Evolutionary conservation across 768 basidiomycete genomes (phyloP).

Genomic region (Hygrocybe punicea): DNA sequence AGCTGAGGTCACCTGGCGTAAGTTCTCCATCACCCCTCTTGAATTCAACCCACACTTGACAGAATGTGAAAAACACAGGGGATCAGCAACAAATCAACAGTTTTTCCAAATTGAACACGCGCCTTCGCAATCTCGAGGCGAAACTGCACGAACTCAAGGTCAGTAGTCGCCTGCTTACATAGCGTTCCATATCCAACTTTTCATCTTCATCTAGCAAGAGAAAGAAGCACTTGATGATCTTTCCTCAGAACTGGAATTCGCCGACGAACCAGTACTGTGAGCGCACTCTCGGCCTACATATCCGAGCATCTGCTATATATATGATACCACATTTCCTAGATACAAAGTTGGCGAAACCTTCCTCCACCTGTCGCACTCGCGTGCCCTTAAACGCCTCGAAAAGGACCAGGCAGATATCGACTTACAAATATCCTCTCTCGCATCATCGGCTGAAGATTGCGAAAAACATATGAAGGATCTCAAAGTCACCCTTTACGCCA

Average conservation of each 20-base stretch:
- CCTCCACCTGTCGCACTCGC: conserved; percentile 66
- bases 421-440: conserved; percentile 49
- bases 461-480: conserved; percentile 76
- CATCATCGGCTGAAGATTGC: conserved; percentile 56
- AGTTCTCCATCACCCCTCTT: conserved; percentile 16
- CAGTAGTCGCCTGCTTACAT: background rate
- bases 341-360: conserved; percentile 92
- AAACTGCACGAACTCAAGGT: conserved; percentile 75
- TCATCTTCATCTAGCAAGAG: conserved; percentile 72
- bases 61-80: conserved; percentile 36
- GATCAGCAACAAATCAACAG: conserved; percentile 89
- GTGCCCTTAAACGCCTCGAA: conserved; percentile 69
- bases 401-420: conserved; percentile 62
- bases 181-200: conserved; percentile 7
- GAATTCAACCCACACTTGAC: conserved; percentile 8
- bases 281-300: conserved; percentile 23
- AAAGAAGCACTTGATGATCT: conserved; percentile 94
- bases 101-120: conserved; percentile 87
- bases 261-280: conserved; percentile 75
- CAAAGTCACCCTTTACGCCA: conserved; percentile 78
- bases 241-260: conserved; percentile 80
- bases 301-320: background rate
- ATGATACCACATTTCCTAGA: conserved; percentile 39
- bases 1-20: conserved; percentile 84
- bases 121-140: conserved; percentile 68